Evolutionary conservation across 441 rosid species (phyloP), one percentile per base, ranked within the genome.

Genomic region (Bruguiera hainesii): DNA sequence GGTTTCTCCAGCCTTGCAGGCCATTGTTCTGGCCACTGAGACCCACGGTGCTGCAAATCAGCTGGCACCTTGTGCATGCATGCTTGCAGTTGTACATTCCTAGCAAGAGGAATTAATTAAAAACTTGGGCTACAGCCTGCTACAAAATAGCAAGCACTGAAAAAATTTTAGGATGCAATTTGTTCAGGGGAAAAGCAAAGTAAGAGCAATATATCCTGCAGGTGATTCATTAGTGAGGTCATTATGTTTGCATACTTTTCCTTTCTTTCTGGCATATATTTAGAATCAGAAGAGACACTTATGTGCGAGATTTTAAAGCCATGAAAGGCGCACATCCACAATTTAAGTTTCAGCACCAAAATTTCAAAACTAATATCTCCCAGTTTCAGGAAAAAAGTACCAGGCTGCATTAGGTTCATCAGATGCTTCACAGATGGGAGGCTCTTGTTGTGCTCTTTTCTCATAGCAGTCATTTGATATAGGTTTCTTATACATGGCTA

Each of bases 331-430:
- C 23, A 25, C 57, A 20, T 20, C 28, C 57, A 23, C 18, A 23
- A 53, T 13, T 20, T 10, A 53, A 53, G 28, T 53, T 20, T 53
- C 29, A 11, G 18, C 31, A 23, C 39, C 29, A 61, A 25, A 52
- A 21, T 21, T 7, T 31, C 13, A 37, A 31, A 31, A 7, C 13
- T 11, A 37, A 3, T 60, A 18, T 46, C 56, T 20, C 18, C 3
- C 46, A 67, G 64, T 26, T 15, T 53, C 52, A 42, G 19, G 39
- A 6, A 20, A 9, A 65, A 42, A 70, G 74, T 84, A 93, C 98
- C 97, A 93, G 55, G 96, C 93, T 8, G 98, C 98, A 82, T 89
- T 85, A 23, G 91, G 87, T 80, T 93, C 97, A 79, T 93, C 98
- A 48, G 96, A 81, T 60, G 76, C 66, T 0, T 81, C 63, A 60